These are phyloP conservation scores for Onygena corvina DNA, from an alignment of 2,329 filamentous ascomycete genomes.

Conservation along the genomic window DNA sequence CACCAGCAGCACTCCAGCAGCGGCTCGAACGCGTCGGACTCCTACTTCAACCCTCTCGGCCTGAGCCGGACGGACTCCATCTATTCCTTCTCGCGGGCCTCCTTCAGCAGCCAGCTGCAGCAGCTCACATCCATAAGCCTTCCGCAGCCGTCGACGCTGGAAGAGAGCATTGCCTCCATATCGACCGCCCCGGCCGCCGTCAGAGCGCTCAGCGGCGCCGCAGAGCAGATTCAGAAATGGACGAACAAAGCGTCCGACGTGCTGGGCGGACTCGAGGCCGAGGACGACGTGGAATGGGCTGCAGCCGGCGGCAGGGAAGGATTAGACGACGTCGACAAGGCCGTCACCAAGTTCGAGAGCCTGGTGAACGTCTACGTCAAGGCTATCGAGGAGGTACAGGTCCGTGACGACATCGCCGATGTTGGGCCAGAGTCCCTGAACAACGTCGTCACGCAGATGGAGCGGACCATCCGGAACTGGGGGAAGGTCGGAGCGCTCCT, in stretches of 20 bases:
- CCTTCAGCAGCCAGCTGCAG: conserved; percentile 84
- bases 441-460: conserved; percentile 75
- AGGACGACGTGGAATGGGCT: conserved; percentile 95
- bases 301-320: conserved; percentile 61
- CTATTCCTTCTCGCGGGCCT: conserved; percentile 82
- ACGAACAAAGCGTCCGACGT: conserved; percentile 86
- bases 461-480: conserved; percentile 75
- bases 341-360: conserved; percentile 73
- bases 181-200: conserved; percentile 74
- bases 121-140: conserved; percentile 84
- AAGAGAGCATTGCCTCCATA: conserved; percentile 71
- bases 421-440: conserved; percentile 62
- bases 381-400: conserved; percentile 85
- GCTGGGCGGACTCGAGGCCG: conserved; percentile 75
- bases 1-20: conserved; percentile 8
- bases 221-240: conserved; percentile 88
- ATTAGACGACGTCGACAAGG: conserved; percentile 46
- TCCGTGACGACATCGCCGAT: conserved; percentile 58
- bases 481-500: conserved; percentile 64
- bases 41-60: conserved; percentile 35
- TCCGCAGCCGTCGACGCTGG: conserved; percentile 72
- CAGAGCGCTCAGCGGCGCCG: conserved; percentile 69
- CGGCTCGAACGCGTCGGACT: conserved; percentile 27
- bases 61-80: conserved; percentile 66
- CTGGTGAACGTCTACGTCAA: conserved; percentile 85